Percentiles rank a stretch among this genome's conserved stretches.
Evolutionary conservation across 306 rosid species (phyloP).

Genomic region (Vachellia pachyceras): DNA sequence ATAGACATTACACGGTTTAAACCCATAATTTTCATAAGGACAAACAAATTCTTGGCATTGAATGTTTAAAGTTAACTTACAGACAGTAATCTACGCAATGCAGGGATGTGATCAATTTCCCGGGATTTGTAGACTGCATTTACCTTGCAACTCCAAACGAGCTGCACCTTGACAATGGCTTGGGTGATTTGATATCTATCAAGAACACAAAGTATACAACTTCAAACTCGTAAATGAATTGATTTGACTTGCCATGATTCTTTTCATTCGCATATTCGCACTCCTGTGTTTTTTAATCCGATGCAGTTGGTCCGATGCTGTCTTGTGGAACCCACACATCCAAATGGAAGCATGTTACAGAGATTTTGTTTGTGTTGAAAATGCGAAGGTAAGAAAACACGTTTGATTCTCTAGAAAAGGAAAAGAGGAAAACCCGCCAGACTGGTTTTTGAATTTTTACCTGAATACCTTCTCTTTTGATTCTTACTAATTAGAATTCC

Average conservation of each 20-base stretch:
- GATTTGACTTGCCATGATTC: slow-evolving; percentile 36
- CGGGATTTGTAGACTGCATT: slow-evolving; percentile 94
- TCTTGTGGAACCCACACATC: slow-evolving; percentile 93
- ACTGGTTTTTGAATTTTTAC: slow-evolving; percentile 13
- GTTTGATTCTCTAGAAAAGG: slow-evolving; percentile 20
- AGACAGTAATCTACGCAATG: slow-evolving; percentile 34
- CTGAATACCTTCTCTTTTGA: slow-evolving; percentile 19
- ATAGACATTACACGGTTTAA: too few relatives aligned
- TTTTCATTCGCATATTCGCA: slow-evolving; percentile 21
- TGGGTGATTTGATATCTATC: slow-evolving; percentile 80
- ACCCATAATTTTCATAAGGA: slow-evolving; percentile 6
- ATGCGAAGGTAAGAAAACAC: slow-evolving; percentile 75
- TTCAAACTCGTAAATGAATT: slow-evolving; percentile 30
- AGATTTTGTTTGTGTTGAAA: slow-evolving; percentile 97
- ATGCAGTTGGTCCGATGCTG: slow-evolving; percentile 95
- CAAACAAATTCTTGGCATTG: slow-evolving; percentile 21
- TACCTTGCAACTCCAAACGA: slow-evolving; percentile 75
- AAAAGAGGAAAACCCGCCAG: slow-evolving; percentile 1
- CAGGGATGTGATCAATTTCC: slow-evolving; percentile 87
- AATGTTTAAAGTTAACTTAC: slow-evolving; percentile 31
- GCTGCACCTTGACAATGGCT: slow-evolving; percentile 83
- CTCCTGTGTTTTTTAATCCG: slow-evolving; percentile 16
- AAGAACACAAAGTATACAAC: slow-evolving; percentile 74
- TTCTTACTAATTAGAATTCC: slow-evolving; percentile 34
- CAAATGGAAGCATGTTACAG: slow-evolving; percentile 89